Evolutionary conservation across 805 yeast genomes (phyloP).

Genomic region (Spathaspora hagerdaliae): DNA sequence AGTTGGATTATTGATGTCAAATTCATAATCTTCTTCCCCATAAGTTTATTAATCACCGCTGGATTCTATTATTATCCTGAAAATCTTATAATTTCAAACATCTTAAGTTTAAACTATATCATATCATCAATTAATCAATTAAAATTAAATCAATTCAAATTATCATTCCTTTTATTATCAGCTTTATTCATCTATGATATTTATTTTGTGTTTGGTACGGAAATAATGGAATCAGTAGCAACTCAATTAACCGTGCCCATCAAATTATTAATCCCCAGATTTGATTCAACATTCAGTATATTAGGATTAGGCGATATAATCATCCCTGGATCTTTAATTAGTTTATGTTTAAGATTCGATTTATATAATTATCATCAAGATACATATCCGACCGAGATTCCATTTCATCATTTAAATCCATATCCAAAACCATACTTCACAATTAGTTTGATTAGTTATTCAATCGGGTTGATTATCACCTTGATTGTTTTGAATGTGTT

Average conservation of each 20-base stretch:
- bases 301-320: slow-evolving; percentile 68
- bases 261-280: slow-evolving; percentile 42
- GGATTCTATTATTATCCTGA: slow-evolving; percentile 1
- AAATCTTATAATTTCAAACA: slow-evolving; percentile 28
- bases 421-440: slow-evolving; percentile 45
- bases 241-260: slow-evolving; percentile 46
- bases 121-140: slow-evolving; percentile 38
- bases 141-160: slow-evolving; percentile 40
- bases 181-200: slow-evolving; percentile 60
- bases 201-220: slow-evolving; percentile 62
- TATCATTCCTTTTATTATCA: slow-evolving; percentile 41
- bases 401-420: slow-evolving; percentile 36
- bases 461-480: slow-evolving; percentile 43
- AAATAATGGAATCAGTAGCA: slow-evolving; percentile 63
- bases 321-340: slow-evolving; percentile 52
- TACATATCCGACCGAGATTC: slow-evolving; percentile 13
- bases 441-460: slow-evolving; percentile 44
- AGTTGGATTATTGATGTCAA: slow-evolving; percentile 19
- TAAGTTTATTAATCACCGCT: slow-evolving; percentile 3
- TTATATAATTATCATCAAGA: slow-evolving; percentile 26
- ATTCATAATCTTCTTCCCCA: slow-evolving; percentile 12
- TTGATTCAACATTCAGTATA: slow-evolving; percentile 25
- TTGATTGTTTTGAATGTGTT: slow-evolving; percentile 33
- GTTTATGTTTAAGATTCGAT: slow-evolving; percentile 56
- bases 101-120: slow-evolving; percentile 39